A percentile compares a stretch with the other conserved stretches of the same genome.
phyloP scores from a whole-genome alignment of 2,329 filamentous ascomycete species.

The Epichloe sp. region DNA sequence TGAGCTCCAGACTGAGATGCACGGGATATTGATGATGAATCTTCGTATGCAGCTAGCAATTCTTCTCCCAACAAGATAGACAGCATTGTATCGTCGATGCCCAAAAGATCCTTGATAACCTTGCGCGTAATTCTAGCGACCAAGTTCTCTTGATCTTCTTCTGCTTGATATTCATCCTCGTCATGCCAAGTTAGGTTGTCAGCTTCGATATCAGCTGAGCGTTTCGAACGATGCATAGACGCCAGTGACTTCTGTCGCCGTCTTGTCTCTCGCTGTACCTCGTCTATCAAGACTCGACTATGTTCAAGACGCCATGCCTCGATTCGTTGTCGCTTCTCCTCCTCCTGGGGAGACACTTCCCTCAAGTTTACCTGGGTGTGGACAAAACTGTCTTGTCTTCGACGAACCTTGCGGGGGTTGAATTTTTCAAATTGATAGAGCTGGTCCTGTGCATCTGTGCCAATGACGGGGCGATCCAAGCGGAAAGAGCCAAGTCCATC shows the following conservation, averaged over 20 bases:
- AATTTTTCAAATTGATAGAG: slow-evolving; percentile 81
- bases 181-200: slow-evolving; percentile 40
- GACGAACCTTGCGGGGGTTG: slow-evolving; percentile 55
- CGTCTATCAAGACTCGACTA: slow-evolving; percentile 69
- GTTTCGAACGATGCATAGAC: slow-evolving; percentile 22
- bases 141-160: slow-evolving; percentile 50
- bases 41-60: slow-evolving; percentile 41
- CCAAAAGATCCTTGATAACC: slow-evolving; percentile 79
- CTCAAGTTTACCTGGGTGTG: slow-evolving; percentile 37
- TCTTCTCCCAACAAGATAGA: slow-evolving; percentile 79
- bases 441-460: slow-evolving; percentile 59
- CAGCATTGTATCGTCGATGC: slow-evolving; percentile 75
- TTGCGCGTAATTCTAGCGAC: slow-evolving; percentile 73
- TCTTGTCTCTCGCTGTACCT: slow-evolving; percentile 76
- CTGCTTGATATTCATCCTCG: slow-evolving; percentile 30
- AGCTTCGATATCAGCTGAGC: slow-evolving; percentile 19
- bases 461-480: slow-evolving; percentile 41
- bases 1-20: slow-evolving; percentile 23
- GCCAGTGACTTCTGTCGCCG: slow-evolving; percentile 51
- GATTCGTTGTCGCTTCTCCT: slow-evolving; percentile 70
- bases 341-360: slow-evolving; percentile 44
- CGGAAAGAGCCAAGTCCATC: slow-evolving; percentile 84
- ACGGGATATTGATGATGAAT: slow-evolving; percentile 35
- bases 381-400: slow-evolving; percentile 39
- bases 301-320: slow-evolving; percentile 90